phyloP scores from a whole-genome alignment of 257 asterid species.

The Solanum tarapatanum region DNA sequence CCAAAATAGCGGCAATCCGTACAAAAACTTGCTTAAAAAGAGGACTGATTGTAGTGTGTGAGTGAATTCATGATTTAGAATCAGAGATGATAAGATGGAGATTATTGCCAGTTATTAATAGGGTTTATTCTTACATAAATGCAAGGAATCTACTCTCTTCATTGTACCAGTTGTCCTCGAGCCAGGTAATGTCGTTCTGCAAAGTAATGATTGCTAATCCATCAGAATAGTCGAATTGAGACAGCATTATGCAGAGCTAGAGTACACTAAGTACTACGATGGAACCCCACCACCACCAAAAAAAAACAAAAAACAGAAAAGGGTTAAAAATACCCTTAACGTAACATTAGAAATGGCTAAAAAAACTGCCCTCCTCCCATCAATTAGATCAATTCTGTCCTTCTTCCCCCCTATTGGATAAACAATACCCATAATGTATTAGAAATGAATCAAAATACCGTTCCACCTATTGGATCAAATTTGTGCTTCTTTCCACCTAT shows the following conservation, averaged over 20 bases:
- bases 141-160: slow-evolving; percentile 87
- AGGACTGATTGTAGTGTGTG: not conserved
- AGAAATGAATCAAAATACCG: not conserved
- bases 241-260: not conserved
- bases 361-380: not conserved
- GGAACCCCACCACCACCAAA: not conserved
- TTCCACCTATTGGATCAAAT: not conserved
- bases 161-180: slow-evolving; percentile 85
- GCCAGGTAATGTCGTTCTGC: slow-evolving; percentile 94
- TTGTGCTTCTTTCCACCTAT: not conserved
- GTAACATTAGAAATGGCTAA: not conserved
- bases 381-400: not conserved
- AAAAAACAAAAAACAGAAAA: not conserved
- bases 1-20: not conserved
- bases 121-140: slow-evolving; percentile 55
- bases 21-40: not conserved
- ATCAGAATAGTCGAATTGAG: not conserved
- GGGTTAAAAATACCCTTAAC: not conserved
- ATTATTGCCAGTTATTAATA: not conserved
- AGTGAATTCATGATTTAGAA: not conserved
- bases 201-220: not conserved
- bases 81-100: not conserved
- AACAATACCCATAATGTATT: not conserved
- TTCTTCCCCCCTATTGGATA: not conserved
- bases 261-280: not conserved